These are phyloP conservation scores for Blastobotrys apis DNA, from an alignment of 1,139 yeast species.

Conservation along the genomic window DNA sequence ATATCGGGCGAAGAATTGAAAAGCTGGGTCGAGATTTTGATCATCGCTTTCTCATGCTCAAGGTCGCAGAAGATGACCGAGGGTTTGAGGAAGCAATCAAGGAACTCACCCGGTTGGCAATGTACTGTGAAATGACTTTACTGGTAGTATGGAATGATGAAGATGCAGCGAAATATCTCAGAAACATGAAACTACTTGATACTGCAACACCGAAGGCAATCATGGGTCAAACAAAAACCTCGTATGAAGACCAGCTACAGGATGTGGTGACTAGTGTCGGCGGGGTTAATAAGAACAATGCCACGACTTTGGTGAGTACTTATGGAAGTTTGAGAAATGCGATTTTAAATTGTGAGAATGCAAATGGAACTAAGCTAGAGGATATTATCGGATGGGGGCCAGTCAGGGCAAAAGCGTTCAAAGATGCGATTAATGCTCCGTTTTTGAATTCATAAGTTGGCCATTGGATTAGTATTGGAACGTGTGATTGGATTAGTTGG, in stretches of 20 bases:
- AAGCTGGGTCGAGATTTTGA: conserved; percentile 47
- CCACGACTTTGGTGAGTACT: conserved; percentile 49
- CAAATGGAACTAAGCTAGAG: conserved; percentile 27
- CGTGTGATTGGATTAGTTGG: too few species aligned
- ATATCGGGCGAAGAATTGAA: conserved; percentile 65
- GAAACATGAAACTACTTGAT: conserved; percentile 34
- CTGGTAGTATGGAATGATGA: conserved; percentile 76
- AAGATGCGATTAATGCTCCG: conserved; percentile 48
- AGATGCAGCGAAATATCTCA: conserved; percentile 79
- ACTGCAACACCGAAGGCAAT: conserved; percentile 37
- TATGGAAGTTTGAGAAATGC: conserved; percentile 51
- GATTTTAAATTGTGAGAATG: conserved; percentile 38
- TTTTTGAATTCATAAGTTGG: conserved; percentile 32
- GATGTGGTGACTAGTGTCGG: conserved; percentile 51
- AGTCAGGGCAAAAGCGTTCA: conserved; percentile 46
- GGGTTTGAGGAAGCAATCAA: conserved; percentile 62
- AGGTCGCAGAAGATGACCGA: conserved; percentile 62
- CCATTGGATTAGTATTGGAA: too few species aligned
- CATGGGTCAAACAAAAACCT: conserved; percentile 43
- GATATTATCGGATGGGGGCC: conserved; percentile 54
- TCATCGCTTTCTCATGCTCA: conserved; percentile 61
- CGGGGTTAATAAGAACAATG: conserved; percentile 58
- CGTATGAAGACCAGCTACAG: conserved; percentile 48
- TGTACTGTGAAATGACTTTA: conserved; percentile 61
- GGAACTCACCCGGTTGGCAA: conserved; percentile 57